A percentile compares a stretch with the other conserved stretches of the same genome.
Evolutionary conservation across 2,329 filamentous ascomycete species (phyloP).

Genomic region (Cephalotrichum gorgonifer): DNA sequence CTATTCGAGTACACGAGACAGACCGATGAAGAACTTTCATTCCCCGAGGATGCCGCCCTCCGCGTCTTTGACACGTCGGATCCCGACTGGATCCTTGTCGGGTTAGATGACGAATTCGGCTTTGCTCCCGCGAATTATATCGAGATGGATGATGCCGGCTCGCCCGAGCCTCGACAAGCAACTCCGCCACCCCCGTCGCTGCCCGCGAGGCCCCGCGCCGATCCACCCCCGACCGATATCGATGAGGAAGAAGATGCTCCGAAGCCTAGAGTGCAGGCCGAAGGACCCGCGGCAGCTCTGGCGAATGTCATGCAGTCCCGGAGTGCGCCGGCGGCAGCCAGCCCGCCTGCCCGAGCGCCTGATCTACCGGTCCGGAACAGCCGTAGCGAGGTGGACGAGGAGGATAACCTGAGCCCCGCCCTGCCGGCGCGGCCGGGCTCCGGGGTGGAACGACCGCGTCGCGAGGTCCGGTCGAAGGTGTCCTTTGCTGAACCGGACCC

Average conservation of each 20-base stretch:
- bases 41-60: conserved; percentile 76
- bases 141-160: conserved; percentile 48
- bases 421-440: conserved; percentile 20
- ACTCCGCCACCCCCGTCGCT: conserved; percentile 22
- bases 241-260: neutral
- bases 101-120: conserved; percentile 73
- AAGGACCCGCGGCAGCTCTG: conserved; percentile 6
- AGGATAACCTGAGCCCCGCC: conserved; percentile 19
- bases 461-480: too few species aligned
- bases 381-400: conserved; percentile 8
- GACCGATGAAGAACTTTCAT: conserved; percentile 95
- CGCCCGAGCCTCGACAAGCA: conserved; percentile 23
- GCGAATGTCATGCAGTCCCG: conserved; percentile 3
- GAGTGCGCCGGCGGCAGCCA: neutral
- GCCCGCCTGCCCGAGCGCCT: conserved; percentile 4
- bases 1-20: conserved; percentile 97
- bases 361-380: neutral
- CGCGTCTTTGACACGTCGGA: conserved; percentile 84
- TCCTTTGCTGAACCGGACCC: too few species aligned
- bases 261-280: neutral
- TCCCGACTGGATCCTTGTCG: conserved; percentile 93
- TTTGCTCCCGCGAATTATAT: conserved; percentile 97
- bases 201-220: conserved; percentile 11
- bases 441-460: too few species aligned
- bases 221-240: conserved; percentile 9